phyloP scores from a whole-genome alignment of 129 eudicot species.

The Centaurea solstitialis region DNA sequence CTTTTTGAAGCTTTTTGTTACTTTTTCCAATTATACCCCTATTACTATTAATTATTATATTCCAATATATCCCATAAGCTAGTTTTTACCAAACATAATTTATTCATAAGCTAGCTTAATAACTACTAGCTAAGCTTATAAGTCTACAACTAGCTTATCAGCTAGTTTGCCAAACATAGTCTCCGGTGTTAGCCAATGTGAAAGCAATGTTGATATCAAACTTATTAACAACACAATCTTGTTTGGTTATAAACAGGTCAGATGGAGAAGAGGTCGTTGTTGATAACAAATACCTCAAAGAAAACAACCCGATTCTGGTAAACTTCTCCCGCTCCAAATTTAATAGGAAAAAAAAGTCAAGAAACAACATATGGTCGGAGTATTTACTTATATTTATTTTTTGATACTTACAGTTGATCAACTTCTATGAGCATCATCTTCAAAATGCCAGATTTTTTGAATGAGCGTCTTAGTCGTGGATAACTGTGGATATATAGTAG shows the following conservation, averaged over 20 bases:
- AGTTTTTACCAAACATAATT: too few relatives aligned
- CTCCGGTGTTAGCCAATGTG: background rate
- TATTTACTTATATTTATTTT: background rate
- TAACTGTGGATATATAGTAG: background rate
- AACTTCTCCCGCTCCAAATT: background rate
- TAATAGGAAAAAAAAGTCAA: background rate
- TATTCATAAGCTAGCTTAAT: too few relatives aligned
- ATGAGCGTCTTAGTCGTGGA: slow-evolving; percentile 19
- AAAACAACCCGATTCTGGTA: slow-evolving; percentile 74
- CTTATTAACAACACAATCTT: background rate
- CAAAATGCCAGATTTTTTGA: slow-evolving; percentile 47
- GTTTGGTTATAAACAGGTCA: slow-evolving; percentile 50
- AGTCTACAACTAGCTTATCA: too few relatives aligned
- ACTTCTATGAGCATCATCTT: slow-evolving; percentile 79
- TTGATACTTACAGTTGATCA: slow-evolving; percentile 59
- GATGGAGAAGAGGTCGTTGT: slow-evolving; percentile 78
- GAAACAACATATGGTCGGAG: background rate
- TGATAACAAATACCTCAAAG: slow-evolving; percentile 81
- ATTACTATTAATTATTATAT: too few relatives aligned
- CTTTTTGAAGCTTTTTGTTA: too few relatives aligned
- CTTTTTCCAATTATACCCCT: too few relatives aligned
- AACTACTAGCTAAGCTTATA: too few relatives aligned
- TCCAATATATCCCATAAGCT: too few relatives aligned
- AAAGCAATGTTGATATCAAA: background rate
- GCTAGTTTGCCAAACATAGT: too few relatives aligned